Base-by-base conservation (phyloP, 768 basidiomycete species). In the Lentinula boryana region DNA sequence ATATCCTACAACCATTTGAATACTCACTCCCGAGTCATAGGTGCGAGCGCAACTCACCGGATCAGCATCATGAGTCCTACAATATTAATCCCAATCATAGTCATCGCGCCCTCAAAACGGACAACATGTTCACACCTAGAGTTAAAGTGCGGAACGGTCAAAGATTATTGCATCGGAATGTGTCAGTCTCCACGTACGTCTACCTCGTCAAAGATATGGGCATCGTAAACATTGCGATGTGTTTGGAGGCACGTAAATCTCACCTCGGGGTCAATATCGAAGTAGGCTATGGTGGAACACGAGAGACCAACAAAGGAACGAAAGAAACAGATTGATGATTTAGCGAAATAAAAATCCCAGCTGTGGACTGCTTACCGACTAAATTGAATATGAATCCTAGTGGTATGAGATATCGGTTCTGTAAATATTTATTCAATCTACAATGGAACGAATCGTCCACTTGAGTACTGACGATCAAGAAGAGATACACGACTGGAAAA, bases 31-130 rank as follows among this genome's bases (percentile, higher is more conserved):
- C 18, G 23, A 33, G 18, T 2, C 18, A 33, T 3, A 0, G 4
- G 15, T 33, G 21, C n/a, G n/a, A 44, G 16, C n/a, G 15, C 9
- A 21, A 15, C 56, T 40, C 44, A 57, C 56, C 56, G 56, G 27
- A 57, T 40, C 12, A 57, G 44, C 56, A 57, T 57, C 56, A 57
- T 57, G 7, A 57, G 4, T 15, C 41, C 56, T 31, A 57, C 56
- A n/a, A 57, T 16, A 32, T 57, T 48, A 13, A 57, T 33, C 6
- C 56, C 56, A 21, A 57, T 48, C 56, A 57, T 43, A 13, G 56
- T 57, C 56, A 57, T 44, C 40, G 56, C 56, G 18, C 56, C 56
- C 23, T 57, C 56, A 9, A 23, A 57, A 43, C 56, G 40, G 44
- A 57, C 56, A n/a, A 57, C 44, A n/a, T 57, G 56, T 35, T 33